A percentile compares a stretch with the other conserved stretches of the same genome.
Conservation (phyloP, 257 asterid genomes). For the Gynochthodes officinalis region DNA sequence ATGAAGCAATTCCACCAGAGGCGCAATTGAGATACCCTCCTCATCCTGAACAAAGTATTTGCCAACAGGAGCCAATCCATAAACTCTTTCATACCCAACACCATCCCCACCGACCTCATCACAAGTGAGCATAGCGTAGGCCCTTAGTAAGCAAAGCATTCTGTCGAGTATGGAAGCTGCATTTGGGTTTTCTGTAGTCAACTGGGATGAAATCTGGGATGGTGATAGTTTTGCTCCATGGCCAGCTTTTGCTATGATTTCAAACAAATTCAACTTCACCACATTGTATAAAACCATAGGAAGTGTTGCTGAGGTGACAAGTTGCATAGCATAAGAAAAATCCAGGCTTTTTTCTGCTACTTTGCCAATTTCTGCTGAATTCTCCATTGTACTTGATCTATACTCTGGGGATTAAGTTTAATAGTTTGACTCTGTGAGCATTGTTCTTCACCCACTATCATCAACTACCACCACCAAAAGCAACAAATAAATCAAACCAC, state of each 20-base stretch:
- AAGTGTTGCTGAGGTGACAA: slow-evolving; percentile 9
- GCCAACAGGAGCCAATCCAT: slow-evolving; percentile 9
- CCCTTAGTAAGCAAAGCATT: slow-evolving; percentile 10
- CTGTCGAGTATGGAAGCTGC: slow-evolving; percentile 18
- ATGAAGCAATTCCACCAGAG: slow-evolving; percentile 10
- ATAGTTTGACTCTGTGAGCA: not conserved
- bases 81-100: slow-evolving; percentile 4
- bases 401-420: too few relatives aligned
- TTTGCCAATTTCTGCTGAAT: not conserved
- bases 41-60: slow-evolving; percentile 6
- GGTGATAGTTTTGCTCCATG: slow-evolving; percentile 6
- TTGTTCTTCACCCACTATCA: too few relatives aligned
- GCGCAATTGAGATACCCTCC: slow-evolving; percentile 7
- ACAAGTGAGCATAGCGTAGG: slow-evolving; percentile 9
- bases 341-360: not conserved
- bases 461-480: too few relatives aligned
- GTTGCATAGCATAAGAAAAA: slow-evolving; percentile 7
- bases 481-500: too few relatives aligned
- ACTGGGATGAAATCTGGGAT: not conserved
- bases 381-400: slow-evolving; percentile 5
- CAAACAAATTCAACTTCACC: slow-evolving; percentile 10
- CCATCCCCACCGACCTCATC: slow-evolving; percentile 9
- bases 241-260: slow-evolving; percentile 11
- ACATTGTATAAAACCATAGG: slow-evolving; percentile 15
- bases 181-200: slow-evolving; percentile 7